phyloP scores from a whole-genome alignment of 2,329 filamentous ascomycete species.

The Apiospora phragmitis region DNA sequence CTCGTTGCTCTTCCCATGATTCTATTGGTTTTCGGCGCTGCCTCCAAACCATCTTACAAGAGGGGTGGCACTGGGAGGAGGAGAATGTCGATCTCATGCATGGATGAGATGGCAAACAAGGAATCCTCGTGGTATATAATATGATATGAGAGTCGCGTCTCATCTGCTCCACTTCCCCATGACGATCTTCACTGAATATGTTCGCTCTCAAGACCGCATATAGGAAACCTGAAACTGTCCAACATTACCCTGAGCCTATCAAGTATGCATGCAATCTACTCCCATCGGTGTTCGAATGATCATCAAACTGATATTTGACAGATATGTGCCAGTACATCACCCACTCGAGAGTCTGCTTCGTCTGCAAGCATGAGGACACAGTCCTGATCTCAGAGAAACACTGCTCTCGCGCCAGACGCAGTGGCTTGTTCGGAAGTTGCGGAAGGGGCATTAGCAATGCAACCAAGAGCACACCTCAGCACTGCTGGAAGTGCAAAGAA shows the following conservation, averaged over 20 bases:
- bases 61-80: neutral
- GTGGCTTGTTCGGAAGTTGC: slow-evolving; percentile 40
- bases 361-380: slow-evolving; percentile 38
- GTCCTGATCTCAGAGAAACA: slow-evolving; percentile 42
- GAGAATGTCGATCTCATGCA: slow-evolving; percentile 4
- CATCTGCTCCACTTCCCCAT: neutral
- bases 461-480: slow-evolving; percentile 31
- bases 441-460: slow-evolving; percentile 33
- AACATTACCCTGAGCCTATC: neutral
- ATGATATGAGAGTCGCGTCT: neutral
- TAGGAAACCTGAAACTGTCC: neutral
- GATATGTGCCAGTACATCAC: slow-evolving; percentile 42
- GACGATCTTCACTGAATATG: slow-evolving; percentile 11
- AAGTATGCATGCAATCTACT: slow-evolving; percentile 10
- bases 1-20: neutral
- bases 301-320: slow-evolving; percentile 11
- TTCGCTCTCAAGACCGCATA: neutral
- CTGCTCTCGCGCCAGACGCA: slow-evolving; percentile 32
- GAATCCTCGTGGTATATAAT: neutral
- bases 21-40: neutral
- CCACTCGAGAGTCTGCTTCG: slow-evolving; percentile 37
- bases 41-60: neutral
- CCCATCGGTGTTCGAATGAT: neutral
- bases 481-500: slow-evolving; percentile 42
- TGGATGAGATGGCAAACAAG: neutral